Evolutionary conservation across 2,329 filamentous ascomycete species (phyloP).

Genomic region (Colletotrichum australisinense): DNA sequence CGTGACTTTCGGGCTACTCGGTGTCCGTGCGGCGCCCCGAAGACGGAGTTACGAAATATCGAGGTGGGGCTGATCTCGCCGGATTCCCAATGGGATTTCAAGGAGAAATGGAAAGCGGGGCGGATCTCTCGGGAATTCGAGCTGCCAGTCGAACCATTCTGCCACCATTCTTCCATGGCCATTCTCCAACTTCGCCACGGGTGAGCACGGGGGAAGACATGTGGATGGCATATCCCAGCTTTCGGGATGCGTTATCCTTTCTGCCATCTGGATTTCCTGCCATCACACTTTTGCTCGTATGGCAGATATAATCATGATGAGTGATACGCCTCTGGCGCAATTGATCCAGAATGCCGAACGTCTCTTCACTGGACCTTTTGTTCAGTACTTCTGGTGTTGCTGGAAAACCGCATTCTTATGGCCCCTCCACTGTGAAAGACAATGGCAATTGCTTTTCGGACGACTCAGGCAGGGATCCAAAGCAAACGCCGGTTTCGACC

Average conservation of each 20-base stretch:
- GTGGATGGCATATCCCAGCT: background rate
- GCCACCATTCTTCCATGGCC: too few species aligned
- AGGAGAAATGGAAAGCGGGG: background rate
- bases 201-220: background rate
- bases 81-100: background rate
- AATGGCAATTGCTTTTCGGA: background rate
- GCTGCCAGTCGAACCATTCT: conserved; percentile 14
- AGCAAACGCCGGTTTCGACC: background rate
- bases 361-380: too few species aligned
- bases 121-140: background rate
- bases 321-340: too few species aligned
- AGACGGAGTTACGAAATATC: background rate
- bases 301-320: background rate
- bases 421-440: too few species aligned
- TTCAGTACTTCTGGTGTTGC: too few species aligned
- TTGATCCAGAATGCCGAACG: too few species aligned
- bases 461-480: background rate
- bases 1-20: background rate
- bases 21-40: background rate
- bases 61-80: background rate
- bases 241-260: conserved; percentile 4
- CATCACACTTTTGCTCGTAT: background rate
- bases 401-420: too few species aligned
- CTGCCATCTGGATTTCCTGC: conserved; percentile 5
- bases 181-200: background rate